phyloP scores from a whole-genome alignment of 2,329 filamentous ascomycete species.

The Arthrobotrys entomopaga region DNA sequence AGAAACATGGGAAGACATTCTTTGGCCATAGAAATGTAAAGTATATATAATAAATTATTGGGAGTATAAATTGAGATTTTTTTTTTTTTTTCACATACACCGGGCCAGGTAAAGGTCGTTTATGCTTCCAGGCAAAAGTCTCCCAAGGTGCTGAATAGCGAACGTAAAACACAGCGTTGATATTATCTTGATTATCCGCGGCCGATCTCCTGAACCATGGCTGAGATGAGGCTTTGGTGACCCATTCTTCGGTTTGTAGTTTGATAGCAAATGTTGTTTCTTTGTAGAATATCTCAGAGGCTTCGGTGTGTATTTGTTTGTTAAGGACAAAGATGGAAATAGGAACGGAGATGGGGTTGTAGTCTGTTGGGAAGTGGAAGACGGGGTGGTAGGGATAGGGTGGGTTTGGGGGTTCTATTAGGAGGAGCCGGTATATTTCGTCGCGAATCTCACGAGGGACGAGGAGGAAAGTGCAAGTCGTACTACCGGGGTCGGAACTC shows the following conservation, averaged over 20 bases:
- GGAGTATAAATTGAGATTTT: too few relatives aligned
- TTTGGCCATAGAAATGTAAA: too few relatives aligned
- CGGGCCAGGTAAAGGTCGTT: too few relatives aligned
- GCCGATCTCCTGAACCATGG: background rate
- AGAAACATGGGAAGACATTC: too few relatives aligned
- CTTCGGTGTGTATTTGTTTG: conserved; percentile 20
- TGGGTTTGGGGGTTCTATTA: background rate
- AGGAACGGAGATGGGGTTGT: background rate
- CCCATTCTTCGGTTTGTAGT: background rate
- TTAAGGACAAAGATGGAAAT: conserved; percentile 5
- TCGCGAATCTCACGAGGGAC: conserved; percentile 18
- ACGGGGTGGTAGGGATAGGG: background rate
- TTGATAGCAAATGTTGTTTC: background rate
- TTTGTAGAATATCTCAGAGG: conserved; percentile 1
- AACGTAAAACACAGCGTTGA: background rate
- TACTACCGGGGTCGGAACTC: background rate
- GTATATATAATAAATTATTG: too few relatives aligned
- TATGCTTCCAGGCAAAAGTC: background rate
- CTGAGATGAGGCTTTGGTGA: too few relatives aligned
- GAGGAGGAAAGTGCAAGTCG: conserved; percentile 2
- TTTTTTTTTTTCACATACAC: too few relatives aligned
- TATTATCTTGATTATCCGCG: background rate
- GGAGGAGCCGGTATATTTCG: conserved; percentile 3
- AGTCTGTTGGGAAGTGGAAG: background rate
- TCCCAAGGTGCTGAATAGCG: background rate